Conservation (phyloP, 2,329 filamentous ascomycete genomes). For the Trichophyton simii region DNA sequence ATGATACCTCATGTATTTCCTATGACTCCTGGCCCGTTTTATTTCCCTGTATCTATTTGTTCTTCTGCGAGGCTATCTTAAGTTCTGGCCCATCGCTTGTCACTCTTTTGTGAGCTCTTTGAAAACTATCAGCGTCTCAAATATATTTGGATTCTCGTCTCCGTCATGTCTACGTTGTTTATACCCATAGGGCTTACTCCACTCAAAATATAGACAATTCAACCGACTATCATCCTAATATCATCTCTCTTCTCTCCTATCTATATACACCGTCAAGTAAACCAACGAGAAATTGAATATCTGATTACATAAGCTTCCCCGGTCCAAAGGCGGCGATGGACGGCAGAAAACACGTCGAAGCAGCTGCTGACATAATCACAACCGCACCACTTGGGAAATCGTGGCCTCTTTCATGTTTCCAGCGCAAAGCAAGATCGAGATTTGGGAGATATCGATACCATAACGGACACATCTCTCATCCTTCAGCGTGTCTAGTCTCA, state of each 20-base stretch:
- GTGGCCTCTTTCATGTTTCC: not conserved
- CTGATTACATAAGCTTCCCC: not conserved
- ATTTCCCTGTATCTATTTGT: not conserved
- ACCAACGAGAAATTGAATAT: not conserved
- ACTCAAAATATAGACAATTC: not conserved
- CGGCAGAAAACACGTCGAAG: not conserved
- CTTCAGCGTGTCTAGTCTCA: not conserved
- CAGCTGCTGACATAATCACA: not conserved
- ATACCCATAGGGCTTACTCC: too few species aligned
- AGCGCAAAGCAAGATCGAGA: not conserved
- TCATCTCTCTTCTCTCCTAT: not conserved
- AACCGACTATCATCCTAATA: not conserved
- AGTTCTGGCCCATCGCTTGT: not conserved
- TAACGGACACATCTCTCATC: not conserved
- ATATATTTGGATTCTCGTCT: not conserved
- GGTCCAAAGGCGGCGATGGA: not conserved
- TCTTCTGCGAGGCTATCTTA: not conserved
- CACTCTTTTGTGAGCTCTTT: not conserved
- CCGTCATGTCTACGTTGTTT: too few species aligned
- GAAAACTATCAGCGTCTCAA: not conserved
- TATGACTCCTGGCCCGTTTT: not conserved
- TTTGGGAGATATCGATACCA: not conserved
- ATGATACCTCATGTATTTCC: conserved; percentile 1
- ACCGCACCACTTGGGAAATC: conserved; percentile 3
- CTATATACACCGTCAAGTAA: not conserved